phyloP scores from a whole-genome alignment of 2,329 filamentous ascomycete genomes.

The Verruconis gallopava region DNA sequence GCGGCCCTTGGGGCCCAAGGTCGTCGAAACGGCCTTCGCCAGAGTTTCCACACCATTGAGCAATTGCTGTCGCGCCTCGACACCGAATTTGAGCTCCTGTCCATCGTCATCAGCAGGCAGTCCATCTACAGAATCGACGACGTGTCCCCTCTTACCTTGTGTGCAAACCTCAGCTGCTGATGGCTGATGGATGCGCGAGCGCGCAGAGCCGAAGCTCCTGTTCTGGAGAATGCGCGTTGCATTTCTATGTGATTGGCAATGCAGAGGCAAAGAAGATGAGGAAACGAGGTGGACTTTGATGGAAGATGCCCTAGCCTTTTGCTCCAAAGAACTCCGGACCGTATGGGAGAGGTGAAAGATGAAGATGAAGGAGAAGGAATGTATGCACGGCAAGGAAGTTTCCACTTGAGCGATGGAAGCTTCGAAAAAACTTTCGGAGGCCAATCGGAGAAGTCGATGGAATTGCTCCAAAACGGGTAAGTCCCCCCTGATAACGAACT shows the following conservation, averaged over 20 bases:
- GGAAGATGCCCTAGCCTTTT: neutral
- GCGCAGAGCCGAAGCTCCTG: slow-evolving; percentile 65
- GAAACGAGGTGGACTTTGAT: neutral
- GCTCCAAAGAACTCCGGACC: neutral
- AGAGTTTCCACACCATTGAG: slow-evolving; percentile 93
- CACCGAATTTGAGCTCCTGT: slow-evolving; percentile 95
- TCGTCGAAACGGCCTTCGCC: slow-evolving; percentile 89
- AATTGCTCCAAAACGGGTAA: too few species aligned
- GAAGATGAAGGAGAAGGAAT: neutral
- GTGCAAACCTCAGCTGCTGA: slow-evolving; percentile 89
- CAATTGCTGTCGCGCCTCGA: slow-evolving; percentile 80
- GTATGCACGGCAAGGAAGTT: neutral
- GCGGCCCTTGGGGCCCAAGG: slow-evolving; percentile 91
- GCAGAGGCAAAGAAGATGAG: slow-evolving; percentile 15
- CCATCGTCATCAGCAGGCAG: slow-evolving; percentile 5
- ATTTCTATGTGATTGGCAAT: slow-evolving; percentile 48
- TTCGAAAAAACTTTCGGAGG: too few species aligned
- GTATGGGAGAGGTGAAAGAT: neutral
- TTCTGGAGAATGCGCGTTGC: slow-evolving; percentile 85
- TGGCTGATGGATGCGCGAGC: slow-evolving; percentile 39
- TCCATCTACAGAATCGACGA: slow-evolving; percentile 12
- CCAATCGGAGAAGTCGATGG: too few species aligned
- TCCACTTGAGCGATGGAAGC: neutral
- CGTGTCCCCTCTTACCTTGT: slow-evolving; percentile 62
- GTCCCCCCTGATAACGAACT: too few species aligned